Conservation (phyloP, 768 basidiomycete species). For the Piloderma croceum region DNA sequence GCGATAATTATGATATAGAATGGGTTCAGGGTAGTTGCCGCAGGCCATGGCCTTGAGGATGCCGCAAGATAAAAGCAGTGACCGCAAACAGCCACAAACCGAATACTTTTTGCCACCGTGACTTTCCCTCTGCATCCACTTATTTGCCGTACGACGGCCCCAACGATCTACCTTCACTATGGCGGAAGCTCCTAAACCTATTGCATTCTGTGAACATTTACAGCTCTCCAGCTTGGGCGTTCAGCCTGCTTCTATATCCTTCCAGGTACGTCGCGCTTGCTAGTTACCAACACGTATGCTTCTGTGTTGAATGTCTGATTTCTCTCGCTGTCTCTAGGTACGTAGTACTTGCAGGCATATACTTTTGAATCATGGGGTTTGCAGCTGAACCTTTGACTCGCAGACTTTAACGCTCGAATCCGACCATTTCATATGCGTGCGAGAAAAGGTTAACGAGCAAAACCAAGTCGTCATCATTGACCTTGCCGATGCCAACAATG, state of each 20-base stretch:
- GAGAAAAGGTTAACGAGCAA: constrained; percentile 91
- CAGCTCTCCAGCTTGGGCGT: constrained; percentile 94
- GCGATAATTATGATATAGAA: too few relatives aligned
- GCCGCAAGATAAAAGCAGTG: too few relatives aligned
- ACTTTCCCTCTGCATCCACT: neutral
- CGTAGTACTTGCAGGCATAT: constrained; percentile 26
- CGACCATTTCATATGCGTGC: constrained; percentile 96
- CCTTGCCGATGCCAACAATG: constrained; percentile 95
- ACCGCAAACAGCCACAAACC: too few relatives aligned
- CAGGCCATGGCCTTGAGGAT: too few relatives aligned
- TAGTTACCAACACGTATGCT: constrained; percentile 25
- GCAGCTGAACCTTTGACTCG: constrained; percentile 1
- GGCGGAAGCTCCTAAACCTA: constrained; percentile 43
- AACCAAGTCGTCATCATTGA: constrained; percentile 99
- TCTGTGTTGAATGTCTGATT: constrained; percentile 5
- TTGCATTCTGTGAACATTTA: constrained; percentile 84
- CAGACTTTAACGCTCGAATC: constrained; percentile 93
- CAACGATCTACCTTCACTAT: neutral
- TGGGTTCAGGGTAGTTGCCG: too few relatives aligned
- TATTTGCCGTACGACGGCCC: too few relatives aligned
- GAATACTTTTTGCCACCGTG: too few relatives aligned
- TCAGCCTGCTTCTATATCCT: constrained; percentile 95
- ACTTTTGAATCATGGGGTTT: too few relatives aligned
- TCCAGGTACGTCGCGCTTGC: constrained; percentile 67
- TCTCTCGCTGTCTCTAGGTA: constrained; percentile 10